Conservation (phyloP, 352 stramenopile species). For the Phytophthora pseudosyringae region DNA sequence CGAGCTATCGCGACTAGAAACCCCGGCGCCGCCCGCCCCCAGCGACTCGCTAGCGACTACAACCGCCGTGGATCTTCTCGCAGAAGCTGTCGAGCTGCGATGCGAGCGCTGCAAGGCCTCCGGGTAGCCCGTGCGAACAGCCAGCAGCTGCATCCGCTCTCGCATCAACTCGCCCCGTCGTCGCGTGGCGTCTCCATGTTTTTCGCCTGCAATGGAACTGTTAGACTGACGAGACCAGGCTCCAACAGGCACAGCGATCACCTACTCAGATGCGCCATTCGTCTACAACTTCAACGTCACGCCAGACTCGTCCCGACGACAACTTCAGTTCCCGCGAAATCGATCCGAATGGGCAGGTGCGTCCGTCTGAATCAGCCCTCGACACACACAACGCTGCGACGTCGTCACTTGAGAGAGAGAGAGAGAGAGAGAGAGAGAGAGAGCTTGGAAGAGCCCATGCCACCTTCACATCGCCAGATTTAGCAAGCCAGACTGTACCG, state of each 20-base stretch:
- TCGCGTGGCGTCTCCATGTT: constrained; percentile 59
- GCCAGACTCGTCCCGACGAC: constrained; percentile 14
- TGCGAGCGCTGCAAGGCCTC: constrained; percentile 36
- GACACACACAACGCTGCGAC: constrained; percentile 18
- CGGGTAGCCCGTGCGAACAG: constrained; percentile 53
- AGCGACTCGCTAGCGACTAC: constrained; percentile 9
- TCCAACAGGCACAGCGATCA: neutral
- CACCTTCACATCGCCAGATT: constrained; percentile 29
- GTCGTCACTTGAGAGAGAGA: constrained; percentile 11
- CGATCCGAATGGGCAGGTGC: neutral
- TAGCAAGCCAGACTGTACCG: constrained; percentile 22
- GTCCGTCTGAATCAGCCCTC: neutral
- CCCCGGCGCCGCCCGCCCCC: neutral
- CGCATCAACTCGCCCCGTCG: constrained; percentile 54
- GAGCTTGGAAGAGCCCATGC: neutral
- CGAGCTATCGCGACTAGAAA: constrained; percentile 11
- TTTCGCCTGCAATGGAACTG: constrained; percentile 41
- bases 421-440: neutral
- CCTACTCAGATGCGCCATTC: constrained; percentile 57
- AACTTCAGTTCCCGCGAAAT: constrained; percentile 16
- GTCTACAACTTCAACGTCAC: constrained; percentile 34
- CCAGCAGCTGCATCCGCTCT: constrained; percentile 54
- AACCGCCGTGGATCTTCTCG: neutral
- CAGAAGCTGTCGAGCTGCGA: constrained; percentile 10
- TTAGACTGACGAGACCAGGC: neutral